Conservation (phyloP, 2,329 filamentous ascomycete species). For the Clonostachys rosea region DNA sequence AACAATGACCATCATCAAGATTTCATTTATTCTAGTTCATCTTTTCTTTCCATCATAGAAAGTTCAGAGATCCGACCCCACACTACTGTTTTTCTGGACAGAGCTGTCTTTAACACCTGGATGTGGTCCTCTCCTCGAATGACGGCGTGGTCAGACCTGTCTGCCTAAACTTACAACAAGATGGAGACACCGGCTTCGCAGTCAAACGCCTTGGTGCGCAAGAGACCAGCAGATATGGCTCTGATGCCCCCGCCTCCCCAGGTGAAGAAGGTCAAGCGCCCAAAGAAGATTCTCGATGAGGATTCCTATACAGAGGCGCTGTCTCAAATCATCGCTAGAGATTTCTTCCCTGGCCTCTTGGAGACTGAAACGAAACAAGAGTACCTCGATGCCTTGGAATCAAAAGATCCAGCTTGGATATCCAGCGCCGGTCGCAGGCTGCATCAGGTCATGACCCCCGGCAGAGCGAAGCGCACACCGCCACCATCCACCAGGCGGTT, state of each 20-base stretch:
- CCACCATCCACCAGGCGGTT: constrained; percentile 13
- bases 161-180: constrained; percentile 2
- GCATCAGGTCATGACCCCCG: constrained; percentile 77
- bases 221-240: constrained; percentile 60
- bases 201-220: constrained; percentile 61
- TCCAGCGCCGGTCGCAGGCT: constrained; percentile 70
- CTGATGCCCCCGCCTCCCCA: constrained; percentile 83
- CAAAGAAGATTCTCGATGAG: constrained; percentile 84
- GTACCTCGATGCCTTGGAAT: constrained; percentile 87
- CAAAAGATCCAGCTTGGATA: constrained; percentile 82
- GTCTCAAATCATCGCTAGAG: constrained; percentile 90
- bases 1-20: too few species aligned
- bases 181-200: constrained; percentile 27
- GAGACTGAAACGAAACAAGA: constrained; percentile 87
- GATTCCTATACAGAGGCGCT: constrained; percentile 88
- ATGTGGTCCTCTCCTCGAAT: background rate
- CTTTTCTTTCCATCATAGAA: too few species aligned
- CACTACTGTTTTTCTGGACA: background rate
- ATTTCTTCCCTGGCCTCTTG: constrained; percentile 91
- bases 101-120: background rate
- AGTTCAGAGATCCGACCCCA: too few species aligned
- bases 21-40: too few species aligned
- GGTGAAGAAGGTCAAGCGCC: constrained; percentile 86
- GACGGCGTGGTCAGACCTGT: background rate
- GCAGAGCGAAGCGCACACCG: constrained; percentile 29